Conservation (phyloP, 2,329 filamentous ascomycete genomes). For the Fusarium nanum region DNA sequence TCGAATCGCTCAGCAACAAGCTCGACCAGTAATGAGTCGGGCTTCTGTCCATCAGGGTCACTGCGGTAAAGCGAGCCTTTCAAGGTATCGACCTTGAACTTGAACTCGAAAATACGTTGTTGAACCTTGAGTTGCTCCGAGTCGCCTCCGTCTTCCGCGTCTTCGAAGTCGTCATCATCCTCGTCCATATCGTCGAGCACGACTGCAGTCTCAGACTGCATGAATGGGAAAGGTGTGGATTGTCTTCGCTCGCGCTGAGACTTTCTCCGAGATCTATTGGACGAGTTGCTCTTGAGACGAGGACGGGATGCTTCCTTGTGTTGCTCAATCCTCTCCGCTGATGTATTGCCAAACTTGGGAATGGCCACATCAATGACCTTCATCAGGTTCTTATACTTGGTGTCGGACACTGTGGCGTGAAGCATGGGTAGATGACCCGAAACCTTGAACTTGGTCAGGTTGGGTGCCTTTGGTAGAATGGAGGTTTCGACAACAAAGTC, state of each 20-base stretch:
- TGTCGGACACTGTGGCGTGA: slow-evolving; percentile 91
- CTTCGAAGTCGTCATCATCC: slow-evolving; percentile 74
- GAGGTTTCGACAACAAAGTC: slow-evolving; percentile 97
- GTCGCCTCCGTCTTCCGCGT: slow-evolving; percentile 68
- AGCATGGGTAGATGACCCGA: slow-evolving; percentile 92
- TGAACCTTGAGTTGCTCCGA: slow-evolving; percentile 76
- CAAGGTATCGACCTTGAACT: slow-evolving; percentile 93
- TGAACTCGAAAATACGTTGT: slow-evolving; percentile 94
- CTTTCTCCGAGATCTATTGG: slow-evolving; percentile 59
- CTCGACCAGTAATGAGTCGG: slow-evolving; percentile 88
- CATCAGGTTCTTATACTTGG: slow-evolving; percentile 98
- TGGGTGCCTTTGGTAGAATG: slow-evolving; percentile 95
- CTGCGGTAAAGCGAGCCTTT: slow-evolving; percentile 92
- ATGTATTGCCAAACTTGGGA: slow-evolving; percentile 75
- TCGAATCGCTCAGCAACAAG: slow-evolving; percentile 90
- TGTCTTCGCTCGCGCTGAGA: slow-evolving; percentile 63
- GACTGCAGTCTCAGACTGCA: slow-evolving; percentile 78
- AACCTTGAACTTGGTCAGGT: slow-evolving; percentile 90
- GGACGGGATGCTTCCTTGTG: slow-evolving; percentile 52
- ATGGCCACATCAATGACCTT: slow-evolving; percentile 94
- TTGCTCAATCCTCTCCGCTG: slow-evolving; percentile 45
- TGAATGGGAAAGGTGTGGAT: slow-evolving; percentile 80
- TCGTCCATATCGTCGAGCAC: slow-evolving; percentile 82
- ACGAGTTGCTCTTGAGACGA: slow-evolving; percentile 59
- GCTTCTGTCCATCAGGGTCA: slow-evolving; percentile 79